Evolutionary conservation across 2,329 filamentous ascomycete species (phyloP).

Genomic region (Ophiostoma ips): DNA sequence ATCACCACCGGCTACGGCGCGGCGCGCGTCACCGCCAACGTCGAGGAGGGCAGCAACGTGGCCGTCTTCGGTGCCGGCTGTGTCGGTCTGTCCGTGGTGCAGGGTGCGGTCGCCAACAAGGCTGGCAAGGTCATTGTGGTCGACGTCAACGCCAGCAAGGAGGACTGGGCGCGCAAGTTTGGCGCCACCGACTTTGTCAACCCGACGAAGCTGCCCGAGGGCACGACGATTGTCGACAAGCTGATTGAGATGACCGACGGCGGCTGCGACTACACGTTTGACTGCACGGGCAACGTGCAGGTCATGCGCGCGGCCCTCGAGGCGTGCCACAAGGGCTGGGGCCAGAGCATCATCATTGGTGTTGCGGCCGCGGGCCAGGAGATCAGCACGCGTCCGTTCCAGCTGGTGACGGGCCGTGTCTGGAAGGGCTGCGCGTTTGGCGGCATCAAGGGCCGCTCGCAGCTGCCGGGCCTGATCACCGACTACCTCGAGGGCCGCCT

Average conservation of each 20-base stretch:
- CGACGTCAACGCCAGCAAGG: slow-evolving; percentile 73
- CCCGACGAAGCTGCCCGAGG: slow-evolving; percentile 57
- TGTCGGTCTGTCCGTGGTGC: slow-evolving; percentile 87
- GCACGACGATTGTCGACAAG: slow-evolving; percentile 77
- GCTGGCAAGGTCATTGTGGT: slow-evolving; percentile 63
- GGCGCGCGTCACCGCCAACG: slow-evolving; percentile 79
- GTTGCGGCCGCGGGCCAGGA: slow-evolving; percentile 94
- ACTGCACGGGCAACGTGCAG: slow-evolving; percentile 93
- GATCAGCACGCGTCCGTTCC: slow-evolving; percentile 84
- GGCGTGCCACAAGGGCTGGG: slow-evolving; percentile 99
- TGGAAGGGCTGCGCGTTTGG: slow-evolving; percentile 98
- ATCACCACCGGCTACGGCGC: slow-evolving; percentile 98
- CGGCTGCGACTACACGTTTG: slow-evolving; percentile 97
- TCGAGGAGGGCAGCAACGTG: slow-evolving; percentile 79
- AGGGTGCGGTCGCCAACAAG: slow-evolving; percentile 77
- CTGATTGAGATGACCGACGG: slow-evolving; percentile 96
- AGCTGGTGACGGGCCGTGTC: slow-evolving; percentile 91
- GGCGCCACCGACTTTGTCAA: slow-evolving; percentile 96
- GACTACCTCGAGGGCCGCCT: slow-evolving; percentile 84
- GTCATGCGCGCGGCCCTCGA: slow-evolving; percentile 95
- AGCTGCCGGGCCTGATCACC: slow-evolving; percentile 72
- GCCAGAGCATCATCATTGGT: slow-evolving; percentile 93
- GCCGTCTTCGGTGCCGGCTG: slow-evolving; percentile 94
- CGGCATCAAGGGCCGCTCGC: slow-evolving; percentile 91
- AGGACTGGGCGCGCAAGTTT: slow-evolving; percentile 87